A percentile compares a stretch with the other conserved stretches of the same genome.
phyloP scores from a whole-genome alignment of 805 yeast species.

The Wickerhamiella allomyrinae region DNA sequence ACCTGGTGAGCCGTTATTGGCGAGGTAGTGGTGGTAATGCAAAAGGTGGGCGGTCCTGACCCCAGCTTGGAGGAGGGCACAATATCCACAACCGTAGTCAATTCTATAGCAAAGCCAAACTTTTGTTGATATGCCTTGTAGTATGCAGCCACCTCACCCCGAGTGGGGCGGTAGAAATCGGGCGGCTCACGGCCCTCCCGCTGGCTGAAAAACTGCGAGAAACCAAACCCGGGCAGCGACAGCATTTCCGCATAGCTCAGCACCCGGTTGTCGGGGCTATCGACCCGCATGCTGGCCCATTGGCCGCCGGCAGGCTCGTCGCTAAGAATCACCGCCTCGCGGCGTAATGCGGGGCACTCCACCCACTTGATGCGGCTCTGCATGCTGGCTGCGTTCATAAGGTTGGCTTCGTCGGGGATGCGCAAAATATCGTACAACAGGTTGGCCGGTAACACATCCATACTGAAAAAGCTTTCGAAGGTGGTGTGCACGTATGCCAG shows the following conservation, averaged over 20 bases:
- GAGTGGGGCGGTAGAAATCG: constrained; percentile 18
- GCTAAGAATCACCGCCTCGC: constrained; percentile 18
- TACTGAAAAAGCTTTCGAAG: constrained; percentile 12
- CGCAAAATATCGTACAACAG: constrained; percentile 19
- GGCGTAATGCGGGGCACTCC: constrained; percentile 7
- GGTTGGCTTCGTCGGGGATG: constrained; percentile 18
- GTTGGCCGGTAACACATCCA: constrained; percentile 17
- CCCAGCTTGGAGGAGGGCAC: no score
- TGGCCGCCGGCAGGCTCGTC: constrained; percentile 22
- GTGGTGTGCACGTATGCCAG: constrained; percentile 12
- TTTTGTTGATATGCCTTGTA: constrained; percentile 17
- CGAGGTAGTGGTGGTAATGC: no score
- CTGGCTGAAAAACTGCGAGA: constrained; percentile 14
- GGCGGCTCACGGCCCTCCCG: constrained; percentile 6
- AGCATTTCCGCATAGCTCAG: constrained; percentile 25
- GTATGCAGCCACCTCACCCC: constrained; percentile 20
- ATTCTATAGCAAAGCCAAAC: constrained; percentile 16
- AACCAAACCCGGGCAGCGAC: constrained; percentile 23
- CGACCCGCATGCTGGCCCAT: constrained; percentile 18
- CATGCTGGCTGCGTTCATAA: constrained; percentile 10
- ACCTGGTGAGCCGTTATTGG: constrained; percentile 6
- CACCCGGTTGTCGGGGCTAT: constrained; percentile 10
- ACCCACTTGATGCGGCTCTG: constrained; percentile 20
- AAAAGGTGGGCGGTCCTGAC: no score
- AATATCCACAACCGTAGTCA: constrained; percentile 13